These are phyloP conservation scores for Gamarada debralockiae DNA, from an alignment of 495 filamentous ascomycete genomes.

Conservation along the genomic window DNA sequence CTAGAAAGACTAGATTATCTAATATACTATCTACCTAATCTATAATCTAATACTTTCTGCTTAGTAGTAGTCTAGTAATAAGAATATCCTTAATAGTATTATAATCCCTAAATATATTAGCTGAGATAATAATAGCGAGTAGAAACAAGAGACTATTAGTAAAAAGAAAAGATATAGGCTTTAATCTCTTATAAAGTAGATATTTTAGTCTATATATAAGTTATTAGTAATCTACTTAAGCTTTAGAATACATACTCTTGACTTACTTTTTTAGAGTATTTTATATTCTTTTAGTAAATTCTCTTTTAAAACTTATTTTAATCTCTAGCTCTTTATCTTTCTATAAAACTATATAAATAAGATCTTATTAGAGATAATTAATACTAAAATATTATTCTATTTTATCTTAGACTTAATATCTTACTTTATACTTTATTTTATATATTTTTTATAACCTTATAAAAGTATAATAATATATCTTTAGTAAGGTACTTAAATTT, in stretches of 20 bases:
- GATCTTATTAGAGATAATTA: constrained; percentile 9
- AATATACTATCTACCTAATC: too few relatives aligned
- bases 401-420: constrained; percentile 4
- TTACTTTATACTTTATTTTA: constrained; percentile 6
- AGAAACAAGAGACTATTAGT: too few relatives aligned
- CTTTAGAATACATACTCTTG: constrained; percentile 2
- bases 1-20: too few relatives aligned
- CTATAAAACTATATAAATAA: constrained; percentile 11
- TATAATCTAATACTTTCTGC: too few relatives aligned
- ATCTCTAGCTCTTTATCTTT: constrained; percentile 8
- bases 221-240: background rate
- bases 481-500: constrained; percentile 3
- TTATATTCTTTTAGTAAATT: constrained; percentile 8
- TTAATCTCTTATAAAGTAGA: too few relatives aligned
- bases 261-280: too few relatives aligned
- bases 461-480: constrained; percentile 6
- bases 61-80: too few relatives aligned
- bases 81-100: too few relatives aligned
- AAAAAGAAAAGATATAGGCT: too few relatives aligned
- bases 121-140: too few relatives aligned
- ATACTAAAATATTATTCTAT: constrained; percentile 4
- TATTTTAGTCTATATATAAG: constrained; percentile 6
- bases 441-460: constrained; percentile 10
- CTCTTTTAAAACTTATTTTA: constrained; percentile 7
- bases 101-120: too few relatives aligned